A percentile compares a stretch with the other conserved stretches of the same genome.
phyloP scores from a whole-genome alignment of 2,329 filamentous ascomycete species.

The Pestalotiopsis sp. region DNA sequence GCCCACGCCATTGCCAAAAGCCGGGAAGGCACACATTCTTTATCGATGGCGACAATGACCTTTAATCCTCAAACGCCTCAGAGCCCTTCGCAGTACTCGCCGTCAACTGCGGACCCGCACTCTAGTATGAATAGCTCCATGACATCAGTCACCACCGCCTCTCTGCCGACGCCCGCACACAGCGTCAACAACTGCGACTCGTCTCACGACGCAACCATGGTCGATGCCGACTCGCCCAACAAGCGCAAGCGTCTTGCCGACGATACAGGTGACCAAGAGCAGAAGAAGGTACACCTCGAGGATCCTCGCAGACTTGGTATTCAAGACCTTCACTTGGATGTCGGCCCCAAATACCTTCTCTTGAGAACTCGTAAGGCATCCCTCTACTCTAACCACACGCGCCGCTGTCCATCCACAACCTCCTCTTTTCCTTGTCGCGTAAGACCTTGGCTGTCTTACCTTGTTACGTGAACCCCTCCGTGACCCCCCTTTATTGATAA shows the following conservation, averaged over 20 bases:
- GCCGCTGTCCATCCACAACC: background rate
- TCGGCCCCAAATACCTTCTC: constrained; percentile 68
- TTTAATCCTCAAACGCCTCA: constrained; percentile 69
- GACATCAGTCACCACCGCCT: constrained; percentile 47
- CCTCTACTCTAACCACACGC: constrained; percentile 38
- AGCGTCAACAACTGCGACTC: constrained; percentile 57
- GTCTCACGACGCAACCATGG: constrained; percentile 43
- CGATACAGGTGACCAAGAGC: constrained; percentile 56
- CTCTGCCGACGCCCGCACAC: constrained; percentile 64
- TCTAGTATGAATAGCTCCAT: constrained; percentile 55
- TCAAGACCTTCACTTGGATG: constrained; percentile 66
- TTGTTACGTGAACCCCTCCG: constrained; percentile 14
- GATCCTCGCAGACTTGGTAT: constrained; percentile 59
- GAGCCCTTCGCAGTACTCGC: constrained; percentile 65
- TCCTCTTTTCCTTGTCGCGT: background rate
- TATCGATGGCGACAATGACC: constrained; percentile 57
- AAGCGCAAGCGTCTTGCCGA: constrained; percentile 65
- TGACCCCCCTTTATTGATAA: constrained; percentile 22
- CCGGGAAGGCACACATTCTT: constrained; percentile 7
- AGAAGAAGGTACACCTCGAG: constrained; percentile 66
- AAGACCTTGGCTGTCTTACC: constrained; percentile 9
- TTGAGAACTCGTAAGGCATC: constrained; percentile 67
- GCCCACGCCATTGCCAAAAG: background rate
- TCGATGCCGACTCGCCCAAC: constrained; percentile 52
- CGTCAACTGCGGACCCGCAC: constrained; percentile 53